Conservation (phyloP, 2,329 filamentous ascomycete genomes). For the Lasiodiplodia sp. region DNA sequence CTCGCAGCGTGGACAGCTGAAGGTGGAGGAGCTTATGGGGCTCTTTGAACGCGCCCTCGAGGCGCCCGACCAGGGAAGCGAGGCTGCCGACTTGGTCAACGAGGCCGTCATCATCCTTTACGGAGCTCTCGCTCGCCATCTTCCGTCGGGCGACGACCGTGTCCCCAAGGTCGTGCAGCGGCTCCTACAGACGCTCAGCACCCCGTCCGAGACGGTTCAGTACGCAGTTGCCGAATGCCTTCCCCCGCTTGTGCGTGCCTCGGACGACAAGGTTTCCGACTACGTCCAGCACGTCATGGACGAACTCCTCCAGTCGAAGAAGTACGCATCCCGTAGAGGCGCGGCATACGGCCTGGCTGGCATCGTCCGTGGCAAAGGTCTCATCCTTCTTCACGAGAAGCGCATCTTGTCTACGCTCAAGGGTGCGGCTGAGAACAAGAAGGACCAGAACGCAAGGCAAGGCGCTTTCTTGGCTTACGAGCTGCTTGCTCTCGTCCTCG, state of each 20-base stretch:
- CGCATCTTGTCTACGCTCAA: slow-evolving; percentile 83
- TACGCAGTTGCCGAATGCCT: slow-evolving; percentile 95
- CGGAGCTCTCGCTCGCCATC: slow-evolving; percentile 87
- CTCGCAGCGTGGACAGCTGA: slow-evolving; percentile 77
- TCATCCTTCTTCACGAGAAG: slow-evolving; percentile 81
- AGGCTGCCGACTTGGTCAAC: slow-evolving; percentile 87
- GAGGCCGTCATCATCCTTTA: slow-evolving; percentile 98
- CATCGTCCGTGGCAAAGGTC: slow-evolving; percentile 85
- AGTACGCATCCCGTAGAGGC: slow-evolving; percentile 89
- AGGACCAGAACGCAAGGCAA: slow-evolving; percentile 86
- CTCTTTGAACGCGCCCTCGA: slow-evolving; percentile 90
- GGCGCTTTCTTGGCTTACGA: slow-evolving; percentile 91
- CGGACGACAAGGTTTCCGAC: slow-evolving; percentile 75
- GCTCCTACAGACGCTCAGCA: slow-evolving; percentile 85
- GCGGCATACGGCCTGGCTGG: slow-evolving; percentile 95
- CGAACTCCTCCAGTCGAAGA: slow-evolving; percentile 83
- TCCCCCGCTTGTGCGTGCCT: slow-evolving; percentile 86
- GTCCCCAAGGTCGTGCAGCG: slow-evolving; percentile 88
- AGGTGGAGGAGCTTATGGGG: slow-evolving; percentile 90
- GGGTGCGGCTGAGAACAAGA: slow-evolving; percentile 91
- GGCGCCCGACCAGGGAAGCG: slow-evolving; percentile 79
- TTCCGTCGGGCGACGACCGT: slow-evolving; percentile 83
- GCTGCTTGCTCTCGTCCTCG: slow-evolving; percentile 83
- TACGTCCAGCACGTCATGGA: slow-evolving; percentile 85
- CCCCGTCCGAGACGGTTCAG: slow-evolving; percentile 95